These are phyloP conservation scores for Arabis alpina DNA, from an alignment of 345 rosid species.

Conservation along the genomic window DNA sequence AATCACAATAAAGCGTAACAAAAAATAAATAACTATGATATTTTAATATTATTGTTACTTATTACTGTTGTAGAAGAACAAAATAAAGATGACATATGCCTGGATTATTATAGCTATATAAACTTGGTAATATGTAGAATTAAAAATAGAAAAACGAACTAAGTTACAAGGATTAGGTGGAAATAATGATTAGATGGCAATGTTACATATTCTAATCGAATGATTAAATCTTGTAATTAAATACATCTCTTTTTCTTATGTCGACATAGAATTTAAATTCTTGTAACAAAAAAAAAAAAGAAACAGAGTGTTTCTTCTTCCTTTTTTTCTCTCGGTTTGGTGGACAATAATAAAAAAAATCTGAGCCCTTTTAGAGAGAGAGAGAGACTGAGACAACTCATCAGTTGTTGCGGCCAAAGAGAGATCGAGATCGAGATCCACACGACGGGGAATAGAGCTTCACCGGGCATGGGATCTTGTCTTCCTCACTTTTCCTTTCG, in stretches of 20 bases:
- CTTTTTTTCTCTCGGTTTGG: conserved; percentile 37
- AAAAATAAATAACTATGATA: no score
- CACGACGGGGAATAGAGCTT: conserved; percentile 28
- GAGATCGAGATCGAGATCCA: conserved; percentile 45
- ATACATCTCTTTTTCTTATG: conserved; percentile 2
- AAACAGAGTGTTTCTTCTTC: conserved; percentile 39
- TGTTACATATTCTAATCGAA: background rate
- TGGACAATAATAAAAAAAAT: conserved; percentile 28
- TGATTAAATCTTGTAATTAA: conserved; percentile 6
- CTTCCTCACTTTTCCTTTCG: conserved; percentile 29
- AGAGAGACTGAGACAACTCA: conserved; percentile 41
- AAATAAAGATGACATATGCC: no score
- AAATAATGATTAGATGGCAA: conserved; percentile 8
- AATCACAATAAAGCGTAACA: no score
- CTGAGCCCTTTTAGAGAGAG: conserved; percentile 42
- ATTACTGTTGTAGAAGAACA: no score
- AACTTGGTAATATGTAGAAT: no score
- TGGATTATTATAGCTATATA: no score
- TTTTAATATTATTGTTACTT: no score
- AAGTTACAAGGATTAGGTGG: conserved; percentile 30
- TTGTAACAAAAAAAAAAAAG: background rate
- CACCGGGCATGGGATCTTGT: conserved; percentile 40
- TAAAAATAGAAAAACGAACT: background rate
- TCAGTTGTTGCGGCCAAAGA: conserved; percentile 34
- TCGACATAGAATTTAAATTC: background rate